Evolutionary conservation across 2,329 filamentous ascomycete species (phyloP), one percentile per base, ranked within the genome.

Genomic region (Westerdykella sp.): DNA sequence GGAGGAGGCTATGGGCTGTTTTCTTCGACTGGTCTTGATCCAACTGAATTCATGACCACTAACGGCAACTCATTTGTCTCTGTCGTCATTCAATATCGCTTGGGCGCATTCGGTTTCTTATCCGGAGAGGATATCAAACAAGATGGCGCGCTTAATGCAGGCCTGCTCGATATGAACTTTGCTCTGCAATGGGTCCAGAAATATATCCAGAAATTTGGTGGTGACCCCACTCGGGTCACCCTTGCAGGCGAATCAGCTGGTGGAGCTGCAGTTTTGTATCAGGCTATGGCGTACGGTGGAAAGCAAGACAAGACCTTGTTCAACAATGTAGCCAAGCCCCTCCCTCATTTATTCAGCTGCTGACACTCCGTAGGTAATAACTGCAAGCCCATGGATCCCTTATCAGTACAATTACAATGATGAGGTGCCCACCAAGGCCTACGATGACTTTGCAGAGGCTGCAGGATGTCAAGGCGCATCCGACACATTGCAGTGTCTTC

Each of bases 161-260:
- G 83, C 0, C 60, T 85, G 6, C 68, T 83, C 2, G 82, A 86
- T 52, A 80, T 85, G 63, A 70, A 79, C 14, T 72, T 76, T 21
- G 68, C 77, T 2, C 59, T 86, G 37, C 57, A 75, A 39, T 85
- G 83, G 83, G 73, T 84, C 0, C 72, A 79, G 53, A 65, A 73
- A 30, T 68, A 85, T 46, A 83, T 85, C 31, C 48, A 43, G 14
- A 56, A 56, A 10, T 66, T 66, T 35, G 63, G 80, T 6, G 80
- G 80, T 1, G 74, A 83, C 49, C 75, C 78, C 0, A 56, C 70
- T 18, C 76, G 78, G 48, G 75, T 84, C 23, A 75, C 81, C 0
- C 74, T 84, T 37, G 76, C 80, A 47, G 79, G 80, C 2, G 73
- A 73, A n/a, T 81, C 77, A 2, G 77, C 80, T 2, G 80, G 81